Conservation (phyloP, 1,284 basidiomycete genomes). For the Apiotrichum mycotoxinovorans region DNA sequence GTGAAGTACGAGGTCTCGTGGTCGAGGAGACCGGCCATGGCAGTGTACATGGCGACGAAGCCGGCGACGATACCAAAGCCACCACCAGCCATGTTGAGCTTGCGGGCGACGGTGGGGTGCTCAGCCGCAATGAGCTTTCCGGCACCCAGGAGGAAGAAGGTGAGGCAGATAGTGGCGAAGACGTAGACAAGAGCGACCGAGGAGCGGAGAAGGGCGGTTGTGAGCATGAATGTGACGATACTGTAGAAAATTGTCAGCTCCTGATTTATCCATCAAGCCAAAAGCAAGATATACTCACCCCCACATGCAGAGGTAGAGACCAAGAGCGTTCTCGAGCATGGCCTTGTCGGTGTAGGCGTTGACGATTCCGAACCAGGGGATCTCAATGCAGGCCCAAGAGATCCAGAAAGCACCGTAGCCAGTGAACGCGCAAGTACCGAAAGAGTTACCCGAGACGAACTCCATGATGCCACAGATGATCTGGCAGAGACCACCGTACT, state of each 20-base stretch:
- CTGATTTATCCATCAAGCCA: too few relatives aligned
- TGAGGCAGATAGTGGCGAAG: slow-evolving; percentile 66
- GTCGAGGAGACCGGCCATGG: slow-evolving; percentile 50
- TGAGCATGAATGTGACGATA: slow-evolving; percentile 19
- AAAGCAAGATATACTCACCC: slow-evolving; percentile 11
- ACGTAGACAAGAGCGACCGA: slow-evolving; percentile 45
- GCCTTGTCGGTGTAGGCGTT: slow-evolving; percentile 49
- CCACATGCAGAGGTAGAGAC: slow-evolving; percentile 52
- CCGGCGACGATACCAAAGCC: slow-evolving; percentile 57
- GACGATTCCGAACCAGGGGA: slow-evolving; percentile 53
- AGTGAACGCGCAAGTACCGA: slow-evolving; percentile 67
- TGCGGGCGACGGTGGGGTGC: not conserved
- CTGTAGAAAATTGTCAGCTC: not conserved
- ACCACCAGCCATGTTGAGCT: slow-evolving; percentile 63
- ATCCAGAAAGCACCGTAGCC: slow-evolving; percentile 69
- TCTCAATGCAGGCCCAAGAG: slow-evolving; percentile 25
- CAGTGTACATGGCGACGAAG: slow-evolving; percentile 46
- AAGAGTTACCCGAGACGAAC: slow-evolving; percentile 67
- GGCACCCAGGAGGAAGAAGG: slow-evolving; percentile 51
- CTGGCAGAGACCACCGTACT: slow-evolving; percentile 72
- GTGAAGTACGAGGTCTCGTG: too few relatives aligned
- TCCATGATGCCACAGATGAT: slow-evolving; percentile 57
- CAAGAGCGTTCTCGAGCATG: slow-evolving; percentile 54
- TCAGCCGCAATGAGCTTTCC: slow-evolving; percentile 37
- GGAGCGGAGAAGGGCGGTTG: slow-evolving; percentile 7